Conservation (phyloP, 202 grass and related monocot genomes). For the Saccharum hybrid region DNA sequence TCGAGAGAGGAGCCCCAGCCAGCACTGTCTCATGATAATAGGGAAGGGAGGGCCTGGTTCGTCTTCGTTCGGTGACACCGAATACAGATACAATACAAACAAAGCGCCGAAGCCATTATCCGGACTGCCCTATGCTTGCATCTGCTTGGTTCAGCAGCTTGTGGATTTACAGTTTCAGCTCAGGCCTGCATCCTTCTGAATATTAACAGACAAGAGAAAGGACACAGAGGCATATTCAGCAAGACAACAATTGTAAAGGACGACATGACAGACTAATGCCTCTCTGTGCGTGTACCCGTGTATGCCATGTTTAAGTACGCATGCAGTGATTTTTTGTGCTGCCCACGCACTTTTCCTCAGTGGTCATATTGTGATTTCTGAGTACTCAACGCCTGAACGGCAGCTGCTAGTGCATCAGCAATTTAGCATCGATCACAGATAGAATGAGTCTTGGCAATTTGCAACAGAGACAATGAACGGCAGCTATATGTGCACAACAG, state of each 20-base stretch:
- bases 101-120: too few species aligned
- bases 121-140: slow-evolving; percentile 20
- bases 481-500: not conserved
- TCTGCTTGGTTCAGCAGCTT: slow-evolving; percentile 2
- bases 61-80: too few species aligned
- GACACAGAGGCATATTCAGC: slow-evolving; percentile 15
- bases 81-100: too few species aligned
- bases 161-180: not conserved
- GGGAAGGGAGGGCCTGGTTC: too few species aligned
- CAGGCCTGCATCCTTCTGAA: not conserved
- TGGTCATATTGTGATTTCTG: not conserved
- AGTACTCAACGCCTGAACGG: not conserved
- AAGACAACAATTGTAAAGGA: not conserved
- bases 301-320: too few species aligned
- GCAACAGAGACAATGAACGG: not conserved
- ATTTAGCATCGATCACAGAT: too few species aligned
- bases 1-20: too few species aligned
- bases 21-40: too few species aligned
- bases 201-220: not conserved
- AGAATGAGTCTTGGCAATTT: too few species aligned
- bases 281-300: too few species aligned
- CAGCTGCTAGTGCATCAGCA: not conserved
- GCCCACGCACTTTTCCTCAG: not conserved
- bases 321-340: not conserved
- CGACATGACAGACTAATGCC: not conserved